A percentile compares a stretch with the other conserved stretches of the same genome.
Conservation (phyloP, 2,329 filamentous ascomycete genomes). For the Botrytis galanthina region DNA sequence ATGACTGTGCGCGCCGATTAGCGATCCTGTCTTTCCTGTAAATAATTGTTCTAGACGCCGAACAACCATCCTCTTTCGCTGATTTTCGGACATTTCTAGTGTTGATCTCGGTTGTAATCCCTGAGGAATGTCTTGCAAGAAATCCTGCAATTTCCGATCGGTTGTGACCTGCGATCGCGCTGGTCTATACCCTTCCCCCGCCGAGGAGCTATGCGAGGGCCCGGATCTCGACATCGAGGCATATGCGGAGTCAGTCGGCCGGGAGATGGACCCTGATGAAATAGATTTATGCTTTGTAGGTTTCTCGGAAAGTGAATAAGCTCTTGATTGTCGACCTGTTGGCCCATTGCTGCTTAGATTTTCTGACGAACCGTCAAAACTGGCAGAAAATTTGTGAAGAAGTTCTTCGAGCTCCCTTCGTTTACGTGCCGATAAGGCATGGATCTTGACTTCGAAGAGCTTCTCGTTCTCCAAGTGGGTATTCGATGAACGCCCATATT, state of each 20-base stretch:
- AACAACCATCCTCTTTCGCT: conserved; percentile 75
- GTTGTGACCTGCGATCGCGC: conserved; percentile 28
- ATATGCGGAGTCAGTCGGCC: conserved; percentile 54
- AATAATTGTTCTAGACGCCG: conserved; percentile 77
- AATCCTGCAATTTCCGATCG: conserved; percentile 64
- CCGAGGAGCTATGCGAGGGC: conserved; percentile 23
- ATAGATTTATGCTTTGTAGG: conserved; percentile 39
- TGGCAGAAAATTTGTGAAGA: conserved; percentile 67
- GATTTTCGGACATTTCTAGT: conserved; percentile 63
- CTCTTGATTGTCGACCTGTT: background rate
- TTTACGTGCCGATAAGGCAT: conserved; percentile 68
- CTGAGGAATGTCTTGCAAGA: conserved; percentile 69
- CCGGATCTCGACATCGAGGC: conserved; percentile 58
- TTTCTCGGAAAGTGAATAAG: background rate
- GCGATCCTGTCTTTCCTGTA: conserved; percentile 61
- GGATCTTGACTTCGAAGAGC: conserved; percentile 78
- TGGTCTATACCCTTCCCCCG: conserved; percentile 10
- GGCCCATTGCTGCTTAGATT: background rate
- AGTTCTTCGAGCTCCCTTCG: conserved; percentile 74
- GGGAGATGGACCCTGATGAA: conserved; percentile 38
- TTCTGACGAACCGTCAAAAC: conserved; percentile 51
- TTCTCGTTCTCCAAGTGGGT: conserved; percentile 70
- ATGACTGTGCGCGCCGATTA: conserved; percentile 29
- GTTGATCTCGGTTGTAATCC: conserved; percentile 62
- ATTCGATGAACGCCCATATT: conserved; percentile 65